These are phyloP conservation scores for Zymoseptoria passerinii DNA, from an alignment of 2,329 filamentous ascomycete species.

Conservation along the genomic window DNA sequence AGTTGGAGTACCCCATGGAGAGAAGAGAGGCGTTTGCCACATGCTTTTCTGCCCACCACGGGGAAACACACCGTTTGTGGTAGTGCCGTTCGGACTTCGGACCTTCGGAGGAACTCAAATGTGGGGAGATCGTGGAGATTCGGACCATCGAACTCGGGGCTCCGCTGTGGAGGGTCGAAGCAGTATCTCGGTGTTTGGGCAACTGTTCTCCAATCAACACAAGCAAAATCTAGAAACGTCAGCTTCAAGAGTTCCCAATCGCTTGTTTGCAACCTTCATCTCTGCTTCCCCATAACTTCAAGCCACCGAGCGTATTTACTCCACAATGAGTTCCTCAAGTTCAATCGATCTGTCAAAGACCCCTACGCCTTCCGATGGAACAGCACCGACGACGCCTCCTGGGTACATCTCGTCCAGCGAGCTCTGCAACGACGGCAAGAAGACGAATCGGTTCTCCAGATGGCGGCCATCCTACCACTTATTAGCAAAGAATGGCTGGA, in stretches of 20 bases:
- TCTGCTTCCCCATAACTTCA: not conserved
- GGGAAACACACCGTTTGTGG: too few relatives aligned
- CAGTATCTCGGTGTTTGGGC: too few relatives aligned
- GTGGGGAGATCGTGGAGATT: too few relatives aligned
- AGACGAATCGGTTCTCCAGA: slow-evolving; percentile 8
- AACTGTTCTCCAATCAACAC: not conserved
- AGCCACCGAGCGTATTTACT: not conserved
- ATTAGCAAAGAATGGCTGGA: slow-evolving; percentile 32
- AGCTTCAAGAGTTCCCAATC: not conserved
- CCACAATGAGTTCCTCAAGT: slow-evolving; percentile 9
- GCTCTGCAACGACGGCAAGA: not conserved
- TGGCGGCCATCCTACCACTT: slow-evolving; percentile 31
- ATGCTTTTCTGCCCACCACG: too few relatives aligned
- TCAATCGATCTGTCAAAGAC: slow-evolving; percentile 5
- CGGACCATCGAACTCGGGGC: too few relatives aligned
- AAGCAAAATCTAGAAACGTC: slow-evolving; percentile 1
- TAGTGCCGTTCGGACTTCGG: too few relatives aligned
- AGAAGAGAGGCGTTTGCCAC: too few relatives aligned
- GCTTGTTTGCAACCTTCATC: not conserved
- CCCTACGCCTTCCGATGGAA: slow-evolving; percentile 3
- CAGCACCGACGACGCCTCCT: slow-evolving; percentile 1
- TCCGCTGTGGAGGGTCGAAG: too few relatives aligned
- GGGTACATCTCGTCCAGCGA: not conserved
- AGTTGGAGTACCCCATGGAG: slow-evolving; percentile 21
- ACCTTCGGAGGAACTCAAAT: too few relatives aligned